Conservation (phyloP, 306 rosid species). For the Inga laurina region DNA sequence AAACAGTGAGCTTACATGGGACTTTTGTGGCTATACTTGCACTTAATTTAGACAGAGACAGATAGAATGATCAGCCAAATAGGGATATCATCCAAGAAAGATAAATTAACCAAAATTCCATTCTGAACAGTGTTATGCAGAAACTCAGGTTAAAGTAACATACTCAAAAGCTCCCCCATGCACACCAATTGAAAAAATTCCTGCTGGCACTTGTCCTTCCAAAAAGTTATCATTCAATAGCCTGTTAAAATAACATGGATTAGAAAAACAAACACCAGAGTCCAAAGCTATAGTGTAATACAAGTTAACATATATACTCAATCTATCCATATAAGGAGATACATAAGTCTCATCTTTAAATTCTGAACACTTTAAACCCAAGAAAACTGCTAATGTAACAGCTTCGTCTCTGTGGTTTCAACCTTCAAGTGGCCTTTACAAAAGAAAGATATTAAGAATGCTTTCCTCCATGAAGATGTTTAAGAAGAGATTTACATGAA, state of each 20-base stretch:
- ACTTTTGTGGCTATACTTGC: background rate
- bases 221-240: constrained; percentile 73
- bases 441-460: background rate
- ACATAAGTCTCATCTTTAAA: background rate
- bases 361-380: background rate
- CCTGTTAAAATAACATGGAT: constrained; percentile 54
- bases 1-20: background rate
- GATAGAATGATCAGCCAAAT: constrained; percentile 4
- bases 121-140: background rate
- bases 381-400: constrained; percentile 10
- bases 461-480: background rate
- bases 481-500: background rate
- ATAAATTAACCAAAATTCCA: constrained; percentile 6
- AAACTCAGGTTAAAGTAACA: constrained; percentile 34
- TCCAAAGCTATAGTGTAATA: constrained; percentile 3
- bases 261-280: constrained; percentile 15
- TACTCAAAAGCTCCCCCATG: constrained; percentile 98
- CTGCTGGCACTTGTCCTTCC: constrained; percentile 86
- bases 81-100: background rate
- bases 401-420: background rate
- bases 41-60: constrained; percentile 24
- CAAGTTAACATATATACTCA: background rate
- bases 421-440: background rate
- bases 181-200: constrained; percentile 85
- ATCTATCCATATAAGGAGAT: constrained; percentile 10